Evolutionary conservation across 345 rosid species (phyloP), one percentile per base, ranked within the genome.

Genomic region (Physaria fendleri): DNA sequence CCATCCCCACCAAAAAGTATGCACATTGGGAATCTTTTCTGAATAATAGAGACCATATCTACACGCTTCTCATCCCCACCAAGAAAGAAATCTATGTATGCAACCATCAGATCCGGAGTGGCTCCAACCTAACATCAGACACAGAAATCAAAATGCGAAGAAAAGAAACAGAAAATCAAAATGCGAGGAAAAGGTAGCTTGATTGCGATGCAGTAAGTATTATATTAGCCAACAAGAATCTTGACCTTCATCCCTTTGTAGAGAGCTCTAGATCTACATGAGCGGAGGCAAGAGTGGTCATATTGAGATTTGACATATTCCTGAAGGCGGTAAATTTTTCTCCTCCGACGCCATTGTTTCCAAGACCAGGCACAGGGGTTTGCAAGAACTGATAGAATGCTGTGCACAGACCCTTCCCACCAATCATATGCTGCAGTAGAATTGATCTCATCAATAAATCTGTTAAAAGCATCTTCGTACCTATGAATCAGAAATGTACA

Each of bases 391-490:
- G 89, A 79, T 11, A 93, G 86, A 69, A 93, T 93, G 75, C 94
- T 85, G 69, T 89, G 95, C 23, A 89, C 85, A 30, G 99, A 89
- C 61, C 99, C 99, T 78, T 93, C 99, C 99, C 99, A 93, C 99
- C 99, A 93, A 71, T 93, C 91, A 81, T 87, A 93, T 38, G 97
- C 97, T 60, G 99, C 94, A 65, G 86, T 91, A 37, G 99, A 87
- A 76, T 93, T 93, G 23, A 93, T 85, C 74, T 87, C 97, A 65
- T 89, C 95, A 75, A 93, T 89, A 65, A 93, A 89, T 75, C 95
- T 81, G 71, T 89, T 93, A 74, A 84, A 93, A 68, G 95, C 95
- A 79, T 89, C 99, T 80, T 93, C 99, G 56, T 93, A 93, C 72
- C 99, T 93, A 78, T 68, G 47, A 8, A 68, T 59, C 48, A 74